Evolutionary conservation across 164 flowering plant genomes (phyloP).

Genomic region (Nelumbo lutea): DNA sequence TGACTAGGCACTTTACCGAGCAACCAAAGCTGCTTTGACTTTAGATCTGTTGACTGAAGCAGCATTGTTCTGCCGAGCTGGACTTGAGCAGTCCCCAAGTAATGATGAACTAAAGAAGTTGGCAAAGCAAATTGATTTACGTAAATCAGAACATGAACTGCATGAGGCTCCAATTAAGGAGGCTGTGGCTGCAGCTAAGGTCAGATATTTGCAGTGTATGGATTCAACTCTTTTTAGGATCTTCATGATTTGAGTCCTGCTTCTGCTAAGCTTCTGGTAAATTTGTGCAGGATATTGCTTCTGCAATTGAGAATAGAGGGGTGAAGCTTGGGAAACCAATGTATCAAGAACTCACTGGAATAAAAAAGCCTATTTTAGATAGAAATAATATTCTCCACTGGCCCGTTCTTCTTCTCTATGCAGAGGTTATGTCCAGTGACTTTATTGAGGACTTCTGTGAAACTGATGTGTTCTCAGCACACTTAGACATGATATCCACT

Average conservation of each 20-base stretch:
- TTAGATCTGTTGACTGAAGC: conserved; percentile 71
- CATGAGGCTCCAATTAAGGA: conserved; percentile 55
- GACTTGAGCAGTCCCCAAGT: conserved; percentile 49
- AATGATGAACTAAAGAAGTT: conserved; percentile 80
- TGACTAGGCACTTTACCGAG: conserved; percentile 79
- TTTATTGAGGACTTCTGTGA: conserved; percentile 94
- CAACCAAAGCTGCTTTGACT: conserved; percentile 75
- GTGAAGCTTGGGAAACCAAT: conserved; percentile 70
- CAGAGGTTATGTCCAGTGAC: conserved; percentile 96
- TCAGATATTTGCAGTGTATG: conserved; percentile 16
- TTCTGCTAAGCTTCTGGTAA: neutral
- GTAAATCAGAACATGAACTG: conserved; percentile 43
- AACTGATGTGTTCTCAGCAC: conserved; percentile 73
- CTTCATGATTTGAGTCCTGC: conserved; percentile 2
- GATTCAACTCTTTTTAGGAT: neutral
- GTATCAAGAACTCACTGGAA: conserved; percentile 76
- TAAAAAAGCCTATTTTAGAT: conserved; percentile 65
- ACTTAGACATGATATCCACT: conserved; percentile 90
- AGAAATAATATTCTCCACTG: conserved; percentile 73
- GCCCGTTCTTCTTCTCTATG: conserved; percentile 91
- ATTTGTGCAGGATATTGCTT: conserved; percentile 53
- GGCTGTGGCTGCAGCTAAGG: conserved; percentile 71
- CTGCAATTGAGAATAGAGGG: conserved; percentile 62
- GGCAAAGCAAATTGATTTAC: conserved; percentile 33
- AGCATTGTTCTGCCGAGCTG: conserved; percentile 45